A percentile compares a stretch with the other conserved stretches of the same genome.
These are phyloP conservation scores for Atractiella rhizophila DNA, from an alignment of 768 basidiomycete genomes.

Conservation along the genomic window DNA sequence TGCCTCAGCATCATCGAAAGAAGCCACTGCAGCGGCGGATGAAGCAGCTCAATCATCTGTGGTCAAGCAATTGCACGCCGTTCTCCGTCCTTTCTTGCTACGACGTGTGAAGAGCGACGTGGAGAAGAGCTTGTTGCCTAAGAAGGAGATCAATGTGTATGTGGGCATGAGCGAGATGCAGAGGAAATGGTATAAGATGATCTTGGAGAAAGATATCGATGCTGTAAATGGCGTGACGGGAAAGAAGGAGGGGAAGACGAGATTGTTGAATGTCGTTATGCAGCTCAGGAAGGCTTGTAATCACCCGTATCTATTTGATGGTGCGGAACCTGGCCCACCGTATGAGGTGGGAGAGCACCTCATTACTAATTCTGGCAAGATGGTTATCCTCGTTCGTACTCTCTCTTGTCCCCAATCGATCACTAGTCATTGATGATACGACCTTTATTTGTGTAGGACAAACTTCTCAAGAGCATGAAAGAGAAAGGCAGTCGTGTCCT, in stretches of 20 bases:
- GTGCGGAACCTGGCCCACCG: constrained; percentile 94
- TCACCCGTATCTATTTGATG: constrained; percentile 81
- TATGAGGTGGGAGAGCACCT: constrained; percentile 97
- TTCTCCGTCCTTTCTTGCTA: constrained; percentile 76
- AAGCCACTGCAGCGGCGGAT: constrained; percentile 38
- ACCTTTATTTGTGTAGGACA: no score
- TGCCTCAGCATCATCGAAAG: neutral
- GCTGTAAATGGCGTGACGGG: constrained; percentile 91
- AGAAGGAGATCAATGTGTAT: constrained; percentile 97
- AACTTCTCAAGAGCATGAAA: constrained; percentile 62
- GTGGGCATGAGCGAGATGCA: constrained; percentile 95
- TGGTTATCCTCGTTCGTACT: constrained; percentile 88
- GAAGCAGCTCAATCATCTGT: constrained; percentile 58
- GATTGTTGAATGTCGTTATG: constrained; percentile 98
- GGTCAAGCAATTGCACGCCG: constrained; percentile 90
- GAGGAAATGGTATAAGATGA: constrained; percentile 85
- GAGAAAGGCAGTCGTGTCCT: constrained; percentile 78
- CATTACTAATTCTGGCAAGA: constrained; percentile 80
- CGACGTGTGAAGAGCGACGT: constrained; percentile 88
- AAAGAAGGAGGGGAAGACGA: constrained; percentile 95
- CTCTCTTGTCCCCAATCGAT: no score
- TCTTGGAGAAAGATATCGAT: constrained; percentile 93
- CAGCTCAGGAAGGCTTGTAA: constrained; percentile 47
- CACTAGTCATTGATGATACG: no score
- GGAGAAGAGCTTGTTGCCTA: constrained; percentile 81